Base-by-base conservation (phyloP, 2,329 filamentous ascomycete genomes). In the Fusarium mundagurra region DNA sequence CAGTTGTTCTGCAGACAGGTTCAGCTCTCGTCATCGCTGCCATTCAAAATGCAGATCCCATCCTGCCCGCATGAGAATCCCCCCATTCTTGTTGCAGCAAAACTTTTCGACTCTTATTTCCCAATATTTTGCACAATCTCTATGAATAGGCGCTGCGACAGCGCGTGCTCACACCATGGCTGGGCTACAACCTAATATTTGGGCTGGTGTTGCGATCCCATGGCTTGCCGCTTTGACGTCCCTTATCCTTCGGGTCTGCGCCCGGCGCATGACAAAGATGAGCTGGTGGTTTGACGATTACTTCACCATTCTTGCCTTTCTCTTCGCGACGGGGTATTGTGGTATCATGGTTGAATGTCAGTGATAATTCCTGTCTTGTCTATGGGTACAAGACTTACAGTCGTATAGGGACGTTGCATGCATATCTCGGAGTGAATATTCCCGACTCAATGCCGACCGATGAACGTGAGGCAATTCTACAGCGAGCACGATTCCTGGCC, bases 201-300 rank as follows among this genome's bases (percentile, higher is more conserved):
- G 73, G 60, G 72, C 60, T 27, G 66, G 64, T 10, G 45, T 73
- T 2, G 65, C 59, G 29, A 76, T 78, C 20, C 73, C 76, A n/a
- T 78, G 74, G 77, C 27, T 70, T 34, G 77, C 72, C 7, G 75
- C 77, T 3, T 14, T 76, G 17, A 31, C 60, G 4, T 69, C 76
- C 0, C 65, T 78, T 18, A 8, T 70, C 10, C 60, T 78, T 44
- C 68, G 74, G 2, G 47, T 77, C 8, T 57, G 69, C 24, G 76
- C 76, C 6, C 65, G 76, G 8, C 60, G 73, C 7, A 72, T 78
- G 64, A 78, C 73, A 1, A 76, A 76, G 34, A 61, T 69, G 43
- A 39, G n/a, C 2, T 76, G 73, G 75, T 77, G 76, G 67, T 73
- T 61, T n/a, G 76, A 78, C 20, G 75, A 78, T 14, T 76, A 71